Evolutionary conservation across 257 asterid species (phyloP).

Genomic region (Jacaranda mimosifolia): DNA sequence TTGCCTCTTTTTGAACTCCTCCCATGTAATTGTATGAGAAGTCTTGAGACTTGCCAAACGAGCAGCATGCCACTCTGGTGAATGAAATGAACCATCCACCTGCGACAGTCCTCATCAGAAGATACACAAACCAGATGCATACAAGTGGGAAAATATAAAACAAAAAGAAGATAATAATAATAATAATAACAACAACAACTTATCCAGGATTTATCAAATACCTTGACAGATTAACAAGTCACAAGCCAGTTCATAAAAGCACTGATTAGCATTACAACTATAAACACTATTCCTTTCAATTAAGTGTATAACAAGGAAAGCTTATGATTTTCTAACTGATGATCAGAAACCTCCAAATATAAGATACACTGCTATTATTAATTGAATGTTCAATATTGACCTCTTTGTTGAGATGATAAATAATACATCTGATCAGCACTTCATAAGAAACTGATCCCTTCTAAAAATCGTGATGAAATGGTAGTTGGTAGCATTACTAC

Average conservation of each 20-base stretch:
- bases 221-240: too few species aligned
- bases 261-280: too few species aligned
- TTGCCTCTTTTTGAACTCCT: slow-evolving; percentile 73
- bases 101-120: slow-evolving; percentile 75
- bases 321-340: too few species aligned
- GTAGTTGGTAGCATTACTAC: slow-evolving; percentile 4
- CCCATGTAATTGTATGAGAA: slow-evolving; percentile 77
- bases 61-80: slow-evolving; percentile 89
- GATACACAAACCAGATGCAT: slow-evolving; percentile 40
- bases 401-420: background rate
- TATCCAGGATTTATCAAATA: background rate
- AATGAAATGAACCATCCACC: slow-evolving; percentile 78
- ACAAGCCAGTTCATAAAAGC: too few species aligned
- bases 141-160: background rate
- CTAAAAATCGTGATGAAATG: background rate
- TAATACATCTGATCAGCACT: background rate
- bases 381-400: background rate
- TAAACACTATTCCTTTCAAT: too few species aligned
- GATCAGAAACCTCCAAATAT: too few species aligned
- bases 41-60: slow-evolving; percentile 79
- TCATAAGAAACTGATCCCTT: slow-evolving; percentile 2
- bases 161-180: too few species aligned
- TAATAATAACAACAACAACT: slow-evolving; percentile 10
- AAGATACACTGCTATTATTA: too few species aligned
- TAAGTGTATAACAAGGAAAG: too few species aligned